phyloP scores from a whole-genome alignment of 345 rosid genomes.

The Combretum micranthum region DNA sequence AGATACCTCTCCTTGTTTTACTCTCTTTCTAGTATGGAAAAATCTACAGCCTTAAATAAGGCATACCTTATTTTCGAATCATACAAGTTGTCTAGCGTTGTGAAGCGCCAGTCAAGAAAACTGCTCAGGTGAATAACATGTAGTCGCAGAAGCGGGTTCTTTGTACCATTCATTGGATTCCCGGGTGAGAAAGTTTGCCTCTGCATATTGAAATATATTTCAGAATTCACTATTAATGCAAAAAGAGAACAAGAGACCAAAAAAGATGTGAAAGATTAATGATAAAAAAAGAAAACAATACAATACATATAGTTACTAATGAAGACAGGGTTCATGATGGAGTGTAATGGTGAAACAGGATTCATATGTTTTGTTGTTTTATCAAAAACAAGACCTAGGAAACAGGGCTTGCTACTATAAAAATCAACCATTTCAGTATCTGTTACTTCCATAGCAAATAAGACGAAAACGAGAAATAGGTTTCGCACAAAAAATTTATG shows the following conservation, averaged over 20 bases:
- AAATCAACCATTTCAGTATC: too few relatives aligned
- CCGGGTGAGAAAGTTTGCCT: slow-evolving; percentile 74
- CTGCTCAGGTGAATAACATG: slow-evolving; percentile 11
- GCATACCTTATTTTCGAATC: neutral
- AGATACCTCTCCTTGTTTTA: too few relatives aligned
- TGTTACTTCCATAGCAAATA: too few relatives aligned
- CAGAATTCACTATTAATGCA: neutral
- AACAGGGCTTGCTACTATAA: too few relatives aligned
- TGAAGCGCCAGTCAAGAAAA: neutral
- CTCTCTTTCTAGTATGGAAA: too few relatives aligned
- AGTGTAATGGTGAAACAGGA: too few relatives aligned
- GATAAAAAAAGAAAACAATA: too few relatives aligned
- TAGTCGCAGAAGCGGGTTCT: slow-evolving; percentile 49
- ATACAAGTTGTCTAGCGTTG: neutral
- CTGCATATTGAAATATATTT: slow-evolving; percentile 32
- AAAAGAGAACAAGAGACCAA: neutral
- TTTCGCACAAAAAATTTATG: neutral
- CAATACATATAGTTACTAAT: too few relatives aligned
- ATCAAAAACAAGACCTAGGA: too few relatives aligned
- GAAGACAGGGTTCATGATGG: too few relatives aligned
- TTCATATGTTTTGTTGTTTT: too few relatives aligned
- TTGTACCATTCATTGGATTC: slow-evolving; percentile 74
- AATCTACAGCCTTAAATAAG: neutral
- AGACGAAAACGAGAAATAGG: neutral
- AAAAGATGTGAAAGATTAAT: neutral